These are phyloP conservation scores for Phytophthora idaei DNA, from an alignment of 352 stramenopile genomes.

Conservation along the genomic window DNA sequence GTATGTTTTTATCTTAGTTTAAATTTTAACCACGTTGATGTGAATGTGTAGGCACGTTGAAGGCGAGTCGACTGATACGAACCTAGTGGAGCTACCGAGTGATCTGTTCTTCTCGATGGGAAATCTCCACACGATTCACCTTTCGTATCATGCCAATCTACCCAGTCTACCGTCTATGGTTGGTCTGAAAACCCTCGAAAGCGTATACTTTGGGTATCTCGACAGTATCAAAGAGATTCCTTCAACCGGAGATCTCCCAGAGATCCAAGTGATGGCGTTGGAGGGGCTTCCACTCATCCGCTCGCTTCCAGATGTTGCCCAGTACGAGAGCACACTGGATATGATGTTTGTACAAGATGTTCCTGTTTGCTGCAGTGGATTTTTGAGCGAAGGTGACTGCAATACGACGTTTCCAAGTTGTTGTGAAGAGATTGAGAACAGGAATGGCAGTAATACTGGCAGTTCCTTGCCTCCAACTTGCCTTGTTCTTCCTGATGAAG, in stretches of 20 bases:
- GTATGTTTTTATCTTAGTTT: neutral
- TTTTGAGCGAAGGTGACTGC: conserved; percentile 24
- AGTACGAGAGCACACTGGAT: conserved; percentile 20
- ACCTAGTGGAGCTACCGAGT: conserved; percentile 24
- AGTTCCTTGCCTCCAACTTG: conserved; percentile 10
- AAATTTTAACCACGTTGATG: neutral
- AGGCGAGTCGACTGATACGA: conserved; percentile 17
- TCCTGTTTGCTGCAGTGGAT: conserved; percentile 32
- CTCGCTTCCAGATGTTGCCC: conserved; percentile 25
- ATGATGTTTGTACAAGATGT: conserved; percentile 29
- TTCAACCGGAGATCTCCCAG: conserved; percentile 8
- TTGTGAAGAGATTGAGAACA: conserved; percentile 4
- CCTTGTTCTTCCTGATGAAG: conserved; percentile 14
- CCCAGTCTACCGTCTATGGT: conserved; percentile 17
- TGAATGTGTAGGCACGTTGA: conserved; percentile 31
- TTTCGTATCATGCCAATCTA: conserved; percentile 26
- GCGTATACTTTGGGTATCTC: conserved; percentile 32
- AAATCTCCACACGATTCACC: conserved; percentile 29
- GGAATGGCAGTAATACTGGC: neutral
- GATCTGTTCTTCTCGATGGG: conserved; percentile 26
- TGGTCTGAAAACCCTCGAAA: conserved; percentile 22
- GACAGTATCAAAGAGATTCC: conserved; percentile 16
- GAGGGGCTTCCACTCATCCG: conserved; percentile 18
- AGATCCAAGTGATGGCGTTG: conserved; percentile 24
- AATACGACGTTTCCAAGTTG: conserved; percentile 37